Conservation (phyloP, 306 rosid genomes). For the Rosa rugosa region DNA sequence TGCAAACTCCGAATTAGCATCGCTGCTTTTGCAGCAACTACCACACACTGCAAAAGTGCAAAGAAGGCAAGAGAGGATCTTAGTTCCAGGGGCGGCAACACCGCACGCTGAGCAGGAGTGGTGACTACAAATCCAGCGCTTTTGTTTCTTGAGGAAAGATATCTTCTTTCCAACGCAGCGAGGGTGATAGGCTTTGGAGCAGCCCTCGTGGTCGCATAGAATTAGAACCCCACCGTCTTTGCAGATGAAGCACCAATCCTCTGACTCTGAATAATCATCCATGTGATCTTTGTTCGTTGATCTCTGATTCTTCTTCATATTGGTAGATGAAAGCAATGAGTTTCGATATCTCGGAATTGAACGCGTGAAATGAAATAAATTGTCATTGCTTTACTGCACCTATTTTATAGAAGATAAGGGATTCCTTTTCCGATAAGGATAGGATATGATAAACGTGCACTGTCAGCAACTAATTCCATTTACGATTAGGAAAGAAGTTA, state of each 20-base stretch:
- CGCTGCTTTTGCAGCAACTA: conserved; percentile 24
- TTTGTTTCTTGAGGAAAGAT: not conserved
- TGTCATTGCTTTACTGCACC: not conserved
- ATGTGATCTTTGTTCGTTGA: conserved; percentile 9
- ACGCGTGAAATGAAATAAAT: not conserved
- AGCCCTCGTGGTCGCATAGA: conserved; percentile 37
- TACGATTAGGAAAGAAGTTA: not conserved
- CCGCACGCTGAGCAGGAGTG: not conserved
- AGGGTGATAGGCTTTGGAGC: conserved; percentile 1
- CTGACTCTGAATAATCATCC: conserved; percentile 13
- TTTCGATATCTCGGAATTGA: not conserved
- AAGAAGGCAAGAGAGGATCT: conserved; percentile 50
- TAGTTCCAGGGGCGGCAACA: not conserved
- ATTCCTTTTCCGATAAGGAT: not conserved
- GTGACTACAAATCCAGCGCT: conserved; percentile 1
- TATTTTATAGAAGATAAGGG: not conserved
- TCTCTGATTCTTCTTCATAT: not conserved
- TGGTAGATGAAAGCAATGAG: not conserved
- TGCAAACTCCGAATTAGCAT: conserved; percentile 26
- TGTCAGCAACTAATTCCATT: not conserved
- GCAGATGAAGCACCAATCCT: conserved; percentile 57
- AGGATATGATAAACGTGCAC: not conserved
- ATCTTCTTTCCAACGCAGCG: not conserved
- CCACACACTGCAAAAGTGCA: conserved; percentile 55
- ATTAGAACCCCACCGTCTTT: conserved; percentile 51